Evolutionary conservation across 257 asterid species (phyloP).

Genomic region (Echites panduratus): DNA sequence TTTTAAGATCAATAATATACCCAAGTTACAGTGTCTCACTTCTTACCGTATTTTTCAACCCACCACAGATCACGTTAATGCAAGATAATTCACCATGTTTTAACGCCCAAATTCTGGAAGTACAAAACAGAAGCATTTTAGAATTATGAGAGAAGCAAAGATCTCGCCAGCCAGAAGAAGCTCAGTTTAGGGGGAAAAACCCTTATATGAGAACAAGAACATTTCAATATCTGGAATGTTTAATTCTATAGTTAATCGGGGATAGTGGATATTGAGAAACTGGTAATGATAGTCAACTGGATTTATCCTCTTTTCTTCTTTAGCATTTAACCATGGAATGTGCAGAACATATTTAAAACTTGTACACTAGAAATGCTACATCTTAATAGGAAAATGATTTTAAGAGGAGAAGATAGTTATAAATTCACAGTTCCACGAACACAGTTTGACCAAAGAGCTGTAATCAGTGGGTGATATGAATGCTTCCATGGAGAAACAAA

Average conservation of each 20-base stretch:
- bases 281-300: background rate
- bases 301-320: background rate
- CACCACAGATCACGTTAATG: too few relatives aligned
- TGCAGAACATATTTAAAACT: background rate
- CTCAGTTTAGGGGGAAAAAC: background rate
- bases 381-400: background rate
- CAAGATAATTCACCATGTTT: too few relatives aligned
- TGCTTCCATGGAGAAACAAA: background rate
- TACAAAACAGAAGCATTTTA: too few relatives aligned
- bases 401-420: background rate
- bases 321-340: background rate
- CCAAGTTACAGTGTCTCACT: too few relatives aligned
- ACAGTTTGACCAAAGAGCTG: background rate
- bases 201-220: background rate
- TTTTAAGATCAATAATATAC: too few relatives aligned
- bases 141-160: too few relatives aligned
- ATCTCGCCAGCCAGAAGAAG: too few relatives aligned
- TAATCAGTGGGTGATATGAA: background rate
- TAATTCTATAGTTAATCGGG: too few relatives aligned
- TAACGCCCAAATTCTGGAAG: too few relatives aligned
- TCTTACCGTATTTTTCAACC: too few relatives aligned
- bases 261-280: too few relatives aligned
- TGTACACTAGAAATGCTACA: background rate
- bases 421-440: background rate
- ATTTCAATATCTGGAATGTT: background rate